Base-by-base conservation (phyloP, 2,329 filamentous ascomycete species). In the Chaetomiaceae sp. region DNA sequence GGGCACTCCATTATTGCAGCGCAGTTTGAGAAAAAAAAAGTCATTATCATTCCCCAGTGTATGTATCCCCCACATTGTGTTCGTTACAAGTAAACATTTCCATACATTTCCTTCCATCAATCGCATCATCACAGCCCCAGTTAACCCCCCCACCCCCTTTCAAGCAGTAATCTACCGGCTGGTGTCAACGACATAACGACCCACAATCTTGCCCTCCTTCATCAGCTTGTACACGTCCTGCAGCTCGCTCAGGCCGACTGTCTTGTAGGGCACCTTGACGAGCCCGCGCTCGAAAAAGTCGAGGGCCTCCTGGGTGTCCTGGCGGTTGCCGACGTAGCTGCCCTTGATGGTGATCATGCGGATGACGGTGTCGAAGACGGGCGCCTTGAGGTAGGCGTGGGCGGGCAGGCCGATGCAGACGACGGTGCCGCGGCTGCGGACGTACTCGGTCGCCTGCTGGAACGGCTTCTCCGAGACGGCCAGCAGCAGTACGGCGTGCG, bases 271-370 rank as follows among this genome's bases (percentile, higher is more conserved):
- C 5, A 84, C 83, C 66, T 89, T 86, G 78, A 97, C 91, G 57
- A 95, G 72, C 14, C 92, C 92, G 19, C 86, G 79, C 51, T 79
- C 74, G 76, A 82, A 96, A 75, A 96, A 96, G 60, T 96, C 91
- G 56, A 97, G 76, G 3, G 92, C 91, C 75, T 97, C 92, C 47
- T 84, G 81, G 1, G 84, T 86, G 67, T 97, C 92, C 66, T 86
- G 83, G 60, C 92, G 82, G 75, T 95, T 96, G 51, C 92, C 92
- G 60, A 97, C 92, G 67, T 96, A 96, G 62, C 84, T 89, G 54
- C 91, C 91, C 75, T 88, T 88, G 77, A 97, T 96, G 62, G 72
- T 84, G 73, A 96, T 84, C 89, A 96, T 96, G 72, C 85, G 74
- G 65, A 92, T 77, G 56, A 96, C 92, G 7, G 86, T 89, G 65